Percentiles rank a stretch among this genome's conserved stretches.
phyloP scores from a whole-genome alignment of 345 rosid genomes.

The Eucalyptus grandis region DNA sequence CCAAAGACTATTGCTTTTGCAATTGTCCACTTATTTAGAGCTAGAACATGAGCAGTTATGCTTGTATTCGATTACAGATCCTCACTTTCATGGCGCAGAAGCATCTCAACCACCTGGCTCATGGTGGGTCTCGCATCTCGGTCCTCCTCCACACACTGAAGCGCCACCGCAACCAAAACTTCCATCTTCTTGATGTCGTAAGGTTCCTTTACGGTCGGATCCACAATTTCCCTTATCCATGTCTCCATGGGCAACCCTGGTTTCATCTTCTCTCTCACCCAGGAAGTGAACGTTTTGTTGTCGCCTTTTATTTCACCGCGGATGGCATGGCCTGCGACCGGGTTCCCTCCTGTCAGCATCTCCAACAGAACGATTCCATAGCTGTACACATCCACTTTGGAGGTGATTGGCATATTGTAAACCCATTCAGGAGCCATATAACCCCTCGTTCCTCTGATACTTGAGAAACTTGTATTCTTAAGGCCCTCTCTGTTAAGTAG shows the following conservation, averaged over 20 bases:
- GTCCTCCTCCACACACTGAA: slow-evolving; percentile 11
- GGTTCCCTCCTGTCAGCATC: background rate
- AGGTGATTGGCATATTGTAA: background rate
- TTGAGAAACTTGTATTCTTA: too few relatives aligned
- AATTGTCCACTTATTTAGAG: background rate
- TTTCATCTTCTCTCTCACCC: background rate
- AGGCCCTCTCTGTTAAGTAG: too few relatives aligned
- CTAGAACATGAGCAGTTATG: background rate
- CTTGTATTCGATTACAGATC: background rate
- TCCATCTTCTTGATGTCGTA: background rate
- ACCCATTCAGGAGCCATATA: too few relatives aligned
- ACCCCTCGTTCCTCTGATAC: too few relatives aligned
- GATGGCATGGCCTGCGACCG: background rate
- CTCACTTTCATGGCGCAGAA: background rate
- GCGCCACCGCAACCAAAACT: background rate
- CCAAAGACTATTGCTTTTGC: background rate
- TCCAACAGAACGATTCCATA: slow-evolving; percentile 20
- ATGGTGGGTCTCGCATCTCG: slow-evolving; percentile 7
- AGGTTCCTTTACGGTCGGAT: background rate
- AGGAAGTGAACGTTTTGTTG: background rate
- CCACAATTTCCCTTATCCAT: background rate
- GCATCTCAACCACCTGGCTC: slow-evolving; percentile 13
- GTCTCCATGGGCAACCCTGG: background rate
- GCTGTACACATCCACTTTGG: slow-evolving; percentile 26
- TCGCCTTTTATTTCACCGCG: background rate